phyloP scores from a whole-genome alignment of 345 rosid genomes.

The Corymbia maculata region DNA sequence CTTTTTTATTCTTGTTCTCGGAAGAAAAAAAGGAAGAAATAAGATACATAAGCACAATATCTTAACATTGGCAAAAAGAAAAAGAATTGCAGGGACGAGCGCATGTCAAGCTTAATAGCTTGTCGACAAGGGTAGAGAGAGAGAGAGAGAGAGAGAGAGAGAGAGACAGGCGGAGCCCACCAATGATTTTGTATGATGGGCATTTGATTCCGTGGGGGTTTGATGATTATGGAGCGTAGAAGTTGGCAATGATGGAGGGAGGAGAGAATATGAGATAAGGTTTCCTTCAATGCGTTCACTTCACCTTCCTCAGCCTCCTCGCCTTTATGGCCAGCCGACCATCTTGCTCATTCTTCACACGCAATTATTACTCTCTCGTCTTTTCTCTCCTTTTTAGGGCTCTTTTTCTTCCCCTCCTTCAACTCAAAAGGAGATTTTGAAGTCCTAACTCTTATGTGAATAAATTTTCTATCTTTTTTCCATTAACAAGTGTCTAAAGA shows the following conservation, averaged over 20 bases:
- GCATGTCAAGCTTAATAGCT: neutral
- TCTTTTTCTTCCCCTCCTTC: neutral
- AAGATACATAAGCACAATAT: neutral
- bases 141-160: neutral
- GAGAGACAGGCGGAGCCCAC: conserved; percentile 17
- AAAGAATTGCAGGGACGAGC: neutral
- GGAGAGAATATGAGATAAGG: conserved; percentile 11
- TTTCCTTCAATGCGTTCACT: neutral
- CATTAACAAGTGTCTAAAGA: neutral
- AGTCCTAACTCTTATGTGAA: neutral
- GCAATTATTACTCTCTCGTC: neutral
- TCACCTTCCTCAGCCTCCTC: neutral
- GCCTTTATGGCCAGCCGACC: conserved; percentile 6
- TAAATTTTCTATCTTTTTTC: neutral
- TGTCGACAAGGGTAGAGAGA: conserved; percentile 5
- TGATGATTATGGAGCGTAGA: conserved; percentile 38
- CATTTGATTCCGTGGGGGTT: conserved; percentile 42
- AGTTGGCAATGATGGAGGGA: conserved; percentile 24
- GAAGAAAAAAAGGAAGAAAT: neutral
- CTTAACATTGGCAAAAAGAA: neutral
- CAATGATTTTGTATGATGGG: conserved; percentile 55
- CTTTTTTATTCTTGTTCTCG: neutral
- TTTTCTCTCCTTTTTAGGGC: neutral
- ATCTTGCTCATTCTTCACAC: neutral
- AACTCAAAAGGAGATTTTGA: neutral